Base-by-base conservation (phyloP, 441 rosid species). In the Gossypium aridum region DNA sequence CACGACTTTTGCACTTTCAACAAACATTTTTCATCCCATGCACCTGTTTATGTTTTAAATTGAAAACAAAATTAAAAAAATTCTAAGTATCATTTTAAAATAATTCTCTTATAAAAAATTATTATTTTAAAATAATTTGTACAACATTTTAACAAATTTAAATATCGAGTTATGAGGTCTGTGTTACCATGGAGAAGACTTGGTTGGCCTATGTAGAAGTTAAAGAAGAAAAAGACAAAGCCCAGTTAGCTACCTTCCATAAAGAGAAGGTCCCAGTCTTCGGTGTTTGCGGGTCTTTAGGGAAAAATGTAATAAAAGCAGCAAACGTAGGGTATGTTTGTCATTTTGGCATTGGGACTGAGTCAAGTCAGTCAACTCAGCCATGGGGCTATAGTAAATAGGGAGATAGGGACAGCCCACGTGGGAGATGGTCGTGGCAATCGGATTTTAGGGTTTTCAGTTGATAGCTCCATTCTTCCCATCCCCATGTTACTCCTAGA, bases 401-500 rank as follows among this genome's bases (percentile, higher is more conserved):
- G 17, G 14, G 12, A 20, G 4, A 22, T 22, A 2, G 51, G 51
- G 31, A 65, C 72, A 69, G 69, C 43, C 80, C 83, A 80, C 81
- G 85, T 78, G 85, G 74, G 64, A 31, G 72, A 7, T 22, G 74
- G 65, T 57, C 62, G 72, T 9, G 16, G 53, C 76, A 70, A 74
- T 74, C 75, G 53, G 77, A 74, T 55, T 55, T 7, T 17, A 20
- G 23, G 23, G 10, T 54, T 54, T 54, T 8, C 3, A 3, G 7
- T 17, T 17, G 12, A 72, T 4, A 31, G 57, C n/a, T 59, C 63
- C 63, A 59, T 23, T 22, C 23, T 10, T 16, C 73, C 25, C 83
- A 77, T 75, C 9, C 73, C 60, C 83, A 79, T 75, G 83, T 83
- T 76, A 78, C 78, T 55, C 25, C 1, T 10, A 61, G 83, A 80